These are phyloP conservation scores for Camelina neglecta DNA, from an alignment of 345 rosid species.

Conservation along the genomic window DNA sequence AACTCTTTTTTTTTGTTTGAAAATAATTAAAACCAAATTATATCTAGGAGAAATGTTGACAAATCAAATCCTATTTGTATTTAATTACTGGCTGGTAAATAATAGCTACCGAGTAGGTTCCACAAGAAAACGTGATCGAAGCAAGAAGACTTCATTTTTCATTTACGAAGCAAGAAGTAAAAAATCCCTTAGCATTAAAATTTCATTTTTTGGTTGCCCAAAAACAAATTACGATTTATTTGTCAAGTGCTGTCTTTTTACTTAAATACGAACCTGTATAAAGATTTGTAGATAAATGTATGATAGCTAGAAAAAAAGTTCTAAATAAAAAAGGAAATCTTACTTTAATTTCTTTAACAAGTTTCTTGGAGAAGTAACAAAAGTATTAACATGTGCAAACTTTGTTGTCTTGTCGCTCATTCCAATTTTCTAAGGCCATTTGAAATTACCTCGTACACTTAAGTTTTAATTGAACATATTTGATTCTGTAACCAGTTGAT, in stretches of 20 bases:
- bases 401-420: neutral
- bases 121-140: neutral
- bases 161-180: neutral
- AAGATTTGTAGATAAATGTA: neutral
- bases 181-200: neutral
- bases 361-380: constrained; percentile 14
- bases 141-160: no score
- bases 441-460: constrained; percentile 18
- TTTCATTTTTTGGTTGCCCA: neutral
- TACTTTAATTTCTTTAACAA: neutral
- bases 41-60: no score
- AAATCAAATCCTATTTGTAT: neutral
- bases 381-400: neutral
- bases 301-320: neutral
- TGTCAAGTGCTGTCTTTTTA: neutral
- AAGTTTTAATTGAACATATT: neutral
- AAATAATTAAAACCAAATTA: no score
- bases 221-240: neutral
- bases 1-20: neutral
- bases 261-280: no score
- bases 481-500: neutral
- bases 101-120: constrained; percentile 1
- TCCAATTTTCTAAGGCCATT: neutral
- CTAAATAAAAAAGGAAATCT: neutral
- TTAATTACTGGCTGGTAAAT: neutral